These are phyloP conservation scores for Salix purpurea DNA, from an alignment of 345 rosid species.

Conservation along the genomic window DNA sequence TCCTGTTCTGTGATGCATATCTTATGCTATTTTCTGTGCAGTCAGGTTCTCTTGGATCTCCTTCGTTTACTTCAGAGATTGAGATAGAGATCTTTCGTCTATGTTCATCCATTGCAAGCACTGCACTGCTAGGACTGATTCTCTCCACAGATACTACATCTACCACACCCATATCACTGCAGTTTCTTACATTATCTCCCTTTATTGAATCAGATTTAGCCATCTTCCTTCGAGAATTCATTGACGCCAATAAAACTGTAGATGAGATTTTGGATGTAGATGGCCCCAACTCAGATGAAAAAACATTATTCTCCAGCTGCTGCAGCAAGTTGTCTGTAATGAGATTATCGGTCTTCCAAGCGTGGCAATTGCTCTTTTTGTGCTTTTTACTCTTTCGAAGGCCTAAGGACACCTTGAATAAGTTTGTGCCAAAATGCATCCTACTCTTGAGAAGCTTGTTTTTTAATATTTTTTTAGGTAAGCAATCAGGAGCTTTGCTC, in stretches of 20 bases:
- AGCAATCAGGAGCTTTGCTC: slow-evolving; percentile 19
- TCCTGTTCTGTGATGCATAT: slow-evolving; percentile 22
- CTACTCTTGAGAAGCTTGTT: slow-evolving; percentile 41
- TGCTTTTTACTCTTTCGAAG: slow-evolving; percentile 46
- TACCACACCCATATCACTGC: slow-evolving; percentile 16
- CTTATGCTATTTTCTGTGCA: slow-evolving; percentile 20
- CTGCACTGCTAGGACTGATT: slow-evolving; percentile 40
- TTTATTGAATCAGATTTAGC: slow-evolving; percentile 13
- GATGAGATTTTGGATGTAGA: slow-evolving; percentile 44
- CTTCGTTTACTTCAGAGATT: slow-evolving; percentile 14
- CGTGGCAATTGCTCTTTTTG: slow-evolving; percentile 37
- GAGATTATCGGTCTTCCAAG: slow-evolving; percentile 17
- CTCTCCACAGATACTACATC: slow-evolving; percentile 36
- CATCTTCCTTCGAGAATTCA: slow-evolving; percentile 19
- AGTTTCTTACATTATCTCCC: slow-evolving; percentile 16
- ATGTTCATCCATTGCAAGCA: slow-evolving; percentile 34
- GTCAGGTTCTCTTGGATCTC: slow-evolving; percentile 14
- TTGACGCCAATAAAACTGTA: slow-evolving; percentile 13
- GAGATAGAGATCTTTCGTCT: slow-evolving; percentile 12
- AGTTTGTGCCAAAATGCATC: slow-evolving; percentile 40
- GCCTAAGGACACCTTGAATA: slow-evolving; percentile 40
- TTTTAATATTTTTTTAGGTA: slow-evolving; percentile 31
- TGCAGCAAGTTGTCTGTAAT: slow-evolving; percentile 32
- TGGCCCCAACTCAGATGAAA: slow-evolving; percentile 40
- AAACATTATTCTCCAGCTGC: slow-evolving; percentile 17